Conservation (phyloP, 768 basidiomycete genomes). For the Asterophora lycoperdoides region DNA sequence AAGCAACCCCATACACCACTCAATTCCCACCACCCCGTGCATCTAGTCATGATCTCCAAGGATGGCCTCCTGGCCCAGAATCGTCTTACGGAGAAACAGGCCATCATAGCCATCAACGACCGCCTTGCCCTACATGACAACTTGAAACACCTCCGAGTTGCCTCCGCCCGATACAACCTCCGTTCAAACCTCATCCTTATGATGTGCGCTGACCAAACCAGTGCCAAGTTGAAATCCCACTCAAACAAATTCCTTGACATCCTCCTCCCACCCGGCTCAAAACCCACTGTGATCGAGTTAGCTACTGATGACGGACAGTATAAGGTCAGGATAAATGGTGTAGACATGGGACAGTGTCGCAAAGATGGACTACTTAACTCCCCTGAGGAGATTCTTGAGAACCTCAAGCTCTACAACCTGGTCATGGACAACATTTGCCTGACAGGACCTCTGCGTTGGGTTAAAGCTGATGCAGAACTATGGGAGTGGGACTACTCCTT, state of each 20-base stretch:
- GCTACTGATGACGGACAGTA: slow-evolving; percentile 19
- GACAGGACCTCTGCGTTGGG: neutral
- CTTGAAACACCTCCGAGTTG: slow-evolving; percentile 14
- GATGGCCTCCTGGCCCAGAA: slow-evolving; percentile 3
- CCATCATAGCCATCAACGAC: slow-evolving; percentile 5
- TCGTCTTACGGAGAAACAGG: neutral
- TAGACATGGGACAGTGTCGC: too few species aligned
- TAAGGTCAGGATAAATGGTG: slow-evolving; percentile 19
- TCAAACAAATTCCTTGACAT: too few species aligned
- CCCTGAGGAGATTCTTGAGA: too few species aligned
- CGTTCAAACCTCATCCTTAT: too few species aligned
- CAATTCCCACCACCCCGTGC: too few species aligned
- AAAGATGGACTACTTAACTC: neutral
- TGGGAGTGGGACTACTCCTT: too few species aligned
- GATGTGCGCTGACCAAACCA: slow-evolving; percentile 15
- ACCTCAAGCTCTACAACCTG: too few species aligned
- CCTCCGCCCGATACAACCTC: slow-evolving; percentile 16
- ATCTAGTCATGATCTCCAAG: too few species aligned
- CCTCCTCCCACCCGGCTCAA: too few species aligned
- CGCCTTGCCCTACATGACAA: too few species aligned
- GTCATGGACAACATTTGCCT: slow-evolving; percentile 1
- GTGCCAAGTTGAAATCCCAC: slow-evolving; percentile 13
- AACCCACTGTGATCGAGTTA: slow-evolving; percentile 2
- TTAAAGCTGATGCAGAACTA: too few species aligned
- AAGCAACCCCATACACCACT: too few species aligned